Conservation (phyloP, 371 early-diverging fungal species). For the Mucor saturninus region DNA sequence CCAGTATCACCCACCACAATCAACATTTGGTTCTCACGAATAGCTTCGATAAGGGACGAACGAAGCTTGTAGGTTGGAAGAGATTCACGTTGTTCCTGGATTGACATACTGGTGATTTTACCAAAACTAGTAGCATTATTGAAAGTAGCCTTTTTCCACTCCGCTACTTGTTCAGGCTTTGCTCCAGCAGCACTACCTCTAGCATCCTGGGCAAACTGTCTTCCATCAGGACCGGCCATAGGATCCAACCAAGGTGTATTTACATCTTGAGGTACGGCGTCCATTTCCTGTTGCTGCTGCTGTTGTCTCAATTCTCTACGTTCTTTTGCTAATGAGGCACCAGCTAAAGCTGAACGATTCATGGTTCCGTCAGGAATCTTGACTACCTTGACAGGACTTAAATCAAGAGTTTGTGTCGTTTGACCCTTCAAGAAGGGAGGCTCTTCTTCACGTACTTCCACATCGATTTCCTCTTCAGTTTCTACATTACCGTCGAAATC, state of each 20-base stretch:
- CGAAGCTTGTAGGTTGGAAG: constrained; percentile 90
- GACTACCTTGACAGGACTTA: constrained; percentile 95
- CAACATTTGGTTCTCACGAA: constrained; percentile 88
- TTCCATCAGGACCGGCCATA: constrained; percentile 87
- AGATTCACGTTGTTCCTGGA: constrained; percentile 91
- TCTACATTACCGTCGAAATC: constrained; percentile 76
- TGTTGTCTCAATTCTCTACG: constrained; percentile 88
- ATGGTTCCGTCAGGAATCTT: constrained; percentile 96
- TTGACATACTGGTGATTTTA: constrained; percentile 83
- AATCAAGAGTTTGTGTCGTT: constrained; percentile 79
- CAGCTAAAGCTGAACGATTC: constrained; percentile 94
- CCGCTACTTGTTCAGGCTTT: constrained; percentile 78
- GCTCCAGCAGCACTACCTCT: constrained; percentile 64
- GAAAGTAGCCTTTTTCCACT: constrained; percentile 92
- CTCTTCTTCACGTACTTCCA: constrained; percentile 95
- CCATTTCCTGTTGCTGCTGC: constrained; percentile 86
- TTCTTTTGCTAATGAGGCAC: constrained; percentile 93
- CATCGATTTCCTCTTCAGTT: constrained; percentile 93
- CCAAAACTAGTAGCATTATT: constrained; percentile 92
- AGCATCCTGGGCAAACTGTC: constrained; percentile 90
- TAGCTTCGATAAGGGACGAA: constrained; percentile 79
- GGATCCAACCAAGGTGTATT: constrained; percentile 94
- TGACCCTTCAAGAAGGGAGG: constrained; percentile 95
- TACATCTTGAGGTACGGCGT: constrained; percentile 88
- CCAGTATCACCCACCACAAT: constrained; percentile 98